These are phyloP conservation scores for Trichoderma afroharzianum DNA, from an alignment of 2,329 filamentous ascomycete genomes.

Conservation along the genomic window DNA sequence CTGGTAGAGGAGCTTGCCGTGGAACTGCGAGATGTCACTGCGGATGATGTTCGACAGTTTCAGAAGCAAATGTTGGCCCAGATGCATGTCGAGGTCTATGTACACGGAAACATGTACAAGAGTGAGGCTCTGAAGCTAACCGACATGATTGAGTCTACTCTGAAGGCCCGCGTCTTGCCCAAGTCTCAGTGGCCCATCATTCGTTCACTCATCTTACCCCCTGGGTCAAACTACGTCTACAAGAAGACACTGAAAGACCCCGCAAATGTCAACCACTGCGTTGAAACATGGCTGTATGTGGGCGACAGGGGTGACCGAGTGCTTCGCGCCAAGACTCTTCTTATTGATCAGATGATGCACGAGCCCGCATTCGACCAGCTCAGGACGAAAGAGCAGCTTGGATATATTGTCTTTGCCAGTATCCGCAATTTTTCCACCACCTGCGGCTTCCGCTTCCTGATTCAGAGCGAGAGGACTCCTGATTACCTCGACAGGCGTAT, in stretches of 20 bases:
- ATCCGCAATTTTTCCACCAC: constrained; percentile 69
- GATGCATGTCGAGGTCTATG: constrained; percentile 81
- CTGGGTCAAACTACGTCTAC: constrained; percentile 80
- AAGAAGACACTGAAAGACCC: constrained; percentile 77
- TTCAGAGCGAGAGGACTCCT: constrained; percentile 86
- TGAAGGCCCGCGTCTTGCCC: constrained; percentile 72
- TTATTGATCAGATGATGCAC: constrained; percentile 85
- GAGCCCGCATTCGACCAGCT: constrained; percentile 94
- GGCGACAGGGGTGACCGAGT: constrained; percentile 66
- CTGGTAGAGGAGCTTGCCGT: constrained; percentile 75
- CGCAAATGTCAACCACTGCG: constrained; percentile 83
- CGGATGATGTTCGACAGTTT: constrained; percentile 71
- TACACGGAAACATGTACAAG: constrained; percentile 90
- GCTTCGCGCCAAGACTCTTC: constrained; percentile 70
- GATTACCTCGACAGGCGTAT: constrained; percentile 84
- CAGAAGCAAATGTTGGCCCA: constrained; percentile 77
- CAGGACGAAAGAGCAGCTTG: constrained; percentile 93
- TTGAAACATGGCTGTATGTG: constrained; percentile 72
- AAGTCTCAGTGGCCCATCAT: constrained; percentile 74
- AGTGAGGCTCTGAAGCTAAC: constrained; percentile 86
- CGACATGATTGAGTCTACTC: constrained; percentile 71
- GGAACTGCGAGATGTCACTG: constrained; percentile 71
- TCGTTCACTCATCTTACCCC: constrained; percentile 72
- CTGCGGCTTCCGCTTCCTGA: constrained; percentile 81
- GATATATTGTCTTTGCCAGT: constrained; percentile 91